phyloP scores from a whole-genome alignment of 257 asterid species.

The Nicotiana noctiflora region DNA sequence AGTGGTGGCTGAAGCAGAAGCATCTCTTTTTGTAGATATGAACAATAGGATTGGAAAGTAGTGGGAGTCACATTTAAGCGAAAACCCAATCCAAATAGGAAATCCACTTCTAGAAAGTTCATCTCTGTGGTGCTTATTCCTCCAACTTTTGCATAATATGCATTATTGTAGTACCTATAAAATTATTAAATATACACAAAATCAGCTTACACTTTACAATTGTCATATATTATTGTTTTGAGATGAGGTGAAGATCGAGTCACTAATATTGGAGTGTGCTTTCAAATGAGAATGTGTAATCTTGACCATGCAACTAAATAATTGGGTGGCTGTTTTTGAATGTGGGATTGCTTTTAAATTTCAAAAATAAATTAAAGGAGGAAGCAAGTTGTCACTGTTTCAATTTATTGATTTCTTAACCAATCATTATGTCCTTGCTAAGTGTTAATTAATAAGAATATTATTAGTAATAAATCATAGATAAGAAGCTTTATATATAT shows the following conservation, averaged over 20 bases:
- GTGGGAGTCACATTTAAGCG: constrained; percentile 81
- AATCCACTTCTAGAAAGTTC: constrained; percentile 93
- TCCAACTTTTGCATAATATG: constrained; percentile 93
- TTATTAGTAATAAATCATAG: not conserved
- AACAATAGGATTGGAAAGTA: constrained; percentile 58
- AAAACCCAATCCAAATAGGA: constrained; percentile 82
- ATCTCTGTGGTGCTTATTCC: constrained; percentile 93
- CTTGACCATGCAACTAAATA: constrained; percentile 18
- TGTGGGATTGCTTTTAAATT: not conserved
- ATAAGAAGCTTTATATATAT: not conserved
- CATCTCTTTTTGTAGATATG: constrained; percentile 75
- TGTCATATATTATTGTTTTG: not conserved
- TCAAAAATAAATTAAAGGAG: not conserved
- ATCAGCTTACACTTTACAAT: not conserved
- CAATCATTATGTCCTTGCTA: not conserved
- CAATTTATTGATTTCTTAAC: not conserved
- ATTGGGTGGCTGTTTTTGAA: constrained; percentile 17
- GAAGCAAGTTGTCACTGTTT: not conserved
- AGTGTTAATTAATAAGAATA: not conserved
- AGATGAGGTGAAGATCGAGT: not conserved
- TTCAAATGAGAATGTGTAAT: constrained; percentile 38
- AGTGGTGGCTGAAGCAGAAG: constrained; percentile 47
- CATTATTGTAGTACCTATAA: constrained; percentile 85
- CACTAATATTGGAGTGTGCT: constrained; percentile 25
- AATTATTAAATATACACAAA: not conserved